Evolutionary conservation across 2,329 filamentous ascomycete genomes (phyloP).

Genomic region (Fusarium sp.): DNA sequence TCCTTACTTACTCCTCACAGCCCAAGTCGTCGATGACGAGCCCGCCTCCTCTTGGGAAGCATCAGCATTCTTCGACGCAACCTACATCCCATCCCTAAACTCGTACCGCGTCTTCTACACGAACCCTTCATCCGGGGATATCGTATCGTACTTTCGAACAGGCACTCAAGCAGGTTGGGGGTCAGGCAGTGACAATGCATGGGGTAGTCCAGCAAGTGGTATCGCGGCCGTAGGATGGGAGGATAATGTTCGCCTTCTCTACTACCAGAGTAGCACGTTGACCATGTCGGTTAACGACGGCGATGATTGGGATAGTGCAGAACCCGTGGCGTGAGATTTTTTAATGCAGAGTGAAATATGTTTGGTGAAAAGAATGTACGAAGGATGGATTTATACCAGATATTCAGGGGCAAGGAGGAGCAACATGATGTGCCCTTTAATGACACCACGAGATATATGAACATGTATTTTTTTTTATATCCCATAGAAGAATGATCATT

Average conservation of each 20-base stretch:
- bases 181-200: constrained; percentile 3
- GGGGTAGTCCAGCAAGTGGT: constrained; percentile 28
- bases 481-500: constrained; percentile 16
- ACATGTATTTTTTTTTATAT: constrained; percentile 9
- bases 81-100: constrained; percentile 19
- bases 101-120: constrained; percentile 33
- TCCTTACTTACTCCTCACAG: not conserved
- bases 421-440: not conserved
- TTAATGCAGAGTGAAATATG: not conserved
- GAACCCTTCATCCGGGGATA: constrained; percentile 18
- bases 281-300: constrained; percentile 20
- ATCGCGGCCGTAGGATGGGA: constrained; percentile 30
- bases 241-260: constrained; percentile 29
- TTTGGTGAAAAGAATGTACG: not conserved
- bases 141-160: constrained; percentile 25
- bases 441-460: constrained; percentile 1
- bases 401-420: not conserved
- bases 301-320: constrained; percentile 11
- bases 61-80: constrained; percentile 18
- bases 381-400: constrained; percentile 6
- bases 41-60: constrained; percentile 25
- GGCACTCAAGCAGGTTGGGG: not conserved
- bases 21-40: constrained; percentile 13
- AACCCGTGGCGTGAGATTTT: not conserved
- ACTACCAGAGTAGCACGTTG: constrained; percentile 26